These are phyloP conservation scores for Solanum okadae DNA, from an alignment of 257 asterid genomes.

Conservation along the genomic window DNA sequence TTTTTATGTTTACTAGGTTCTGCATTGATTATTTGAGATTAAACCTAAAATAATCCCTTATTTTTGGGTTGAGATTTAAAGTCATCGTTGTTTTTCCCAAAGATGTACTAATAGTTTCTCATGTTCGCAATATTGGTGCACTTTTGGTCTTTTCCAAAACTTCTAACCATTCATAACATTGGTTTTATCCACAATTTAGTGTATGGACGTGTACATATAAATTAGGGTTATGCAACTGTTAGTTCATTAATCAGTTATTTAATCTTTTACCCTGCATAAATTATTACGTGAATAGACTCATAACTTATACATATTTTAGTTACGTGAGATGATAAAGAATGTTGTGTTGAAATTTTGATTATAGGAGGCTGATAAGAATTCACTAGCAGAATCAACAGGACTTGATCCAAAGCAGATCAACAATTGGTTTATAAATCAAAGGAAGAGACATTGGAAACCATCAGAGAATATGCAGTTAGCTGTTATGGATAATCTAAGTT, in stretches of 20 bases:
- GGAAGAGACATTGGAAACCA: constrained; percentile 96
- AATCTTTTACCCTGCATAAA: background rate
- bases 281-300: background rate
- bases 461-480: constrained; percentile 90
- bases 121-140: no score
- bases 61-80: no score
- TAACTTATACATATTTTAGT: background rate
- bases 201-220: no score
- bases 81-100: no score
- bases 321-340: background rate
- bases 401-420: constrained; percentile 89
- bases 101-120: no score
- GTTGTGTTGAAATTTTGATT: background rate
- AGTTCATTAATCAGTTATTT: background rate
- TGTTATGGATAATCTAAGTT: constrained; percentile 66
- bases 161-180: no score
- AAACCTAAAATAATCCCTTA: no score
- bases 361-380: constrained; percentile 71
- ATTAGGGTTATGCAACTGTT: background rate
- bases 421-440: constrained; percentile 94
- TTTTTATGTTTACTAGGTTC: no score
- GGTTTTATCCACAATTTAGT: no score
- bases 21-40: no score
- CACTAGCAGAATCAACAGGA: constrained; percentile 72
- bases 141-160: no score